phyloP scores from a whole-genome alignment of 2,329 filamentous ascomycete species.

The Penicillium sp. region DNA sequence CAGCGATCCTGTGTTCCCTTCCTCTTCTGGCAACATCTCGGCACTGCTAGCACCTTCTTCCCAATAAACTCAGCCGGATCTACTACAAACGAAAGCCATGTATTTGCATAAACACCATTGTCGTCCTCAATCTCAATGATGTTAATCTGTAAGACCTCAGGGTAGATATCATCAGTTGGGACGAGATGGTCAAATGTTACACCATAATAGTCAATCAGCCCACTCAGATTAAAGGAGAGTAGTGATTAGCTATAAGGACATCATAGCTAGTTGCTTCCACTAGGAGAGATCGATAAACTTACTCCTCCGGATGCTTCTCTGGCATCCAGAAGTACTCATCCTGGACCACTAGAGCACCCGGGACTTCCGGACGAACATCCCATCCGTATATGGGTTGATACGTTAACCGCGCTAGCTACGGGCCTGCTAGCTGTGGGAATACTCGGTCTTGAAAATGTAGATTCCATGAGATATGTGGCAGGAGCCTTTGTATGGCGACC shows the following conservation, averaged over 20 bases:
- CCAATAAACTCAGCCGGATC: neutral
- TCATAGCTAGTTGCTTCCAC: neutral
- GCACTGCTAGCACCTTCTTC: neutral
- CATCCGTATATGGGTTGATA: neutral
- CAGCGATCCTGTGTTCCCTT: neutral
- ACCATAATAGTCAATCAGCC: neutral
- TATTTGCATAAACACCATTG: neutral
- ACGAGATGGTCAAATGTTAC: neutral
- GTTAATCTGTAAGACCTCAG: neutral
- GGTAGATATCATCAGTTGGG: neutral
- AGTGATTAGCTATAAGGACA: neutral
- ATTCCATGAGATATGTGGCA: neutral
- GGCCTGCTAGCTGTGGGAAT: neutral
- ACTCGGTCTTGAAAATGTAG: neutral
- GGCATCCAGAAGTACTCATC: neutral
- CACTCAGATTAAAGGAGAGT: too few species aligned
- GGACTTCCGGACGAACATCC: neutral
- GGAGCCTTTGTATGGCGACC: neutral
- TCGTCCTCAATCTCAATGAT: neutral
- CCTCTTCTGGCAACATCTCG: neutral
- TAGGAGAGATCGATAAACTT: neutral
- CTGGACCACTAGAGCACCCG: neutral
- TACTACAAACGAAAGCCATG: neutral
- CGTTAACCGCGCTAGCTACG: neutral
- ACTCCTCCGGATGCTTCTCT: neutral